Percentiles rank a stretch among this genome's conserved stretches.
Conservation (phyloP, 441 rosid species). For the Populus hybrid region DNA sequence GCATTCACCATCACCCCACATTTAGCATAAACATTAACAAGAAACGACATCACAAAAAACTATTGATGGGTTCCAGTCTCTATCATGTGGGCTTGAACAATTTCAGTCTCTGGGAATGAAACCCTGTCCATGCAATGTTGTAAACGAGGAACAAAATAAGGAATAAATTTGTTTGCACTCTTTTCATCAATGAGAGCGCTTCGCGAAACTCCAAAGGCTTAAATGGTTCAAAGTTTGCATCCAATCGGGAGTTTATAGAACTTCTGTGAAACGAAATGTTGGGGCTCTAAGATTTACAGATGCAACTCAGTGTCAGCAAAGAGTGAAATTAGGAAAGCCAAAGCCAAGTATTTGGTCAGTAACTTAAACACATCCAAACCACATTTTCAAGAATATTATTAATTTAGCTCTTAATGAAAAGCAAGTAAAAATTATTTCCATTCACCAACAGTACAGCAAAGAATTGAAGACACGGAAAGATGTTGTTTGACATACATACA, state of each 20-base stretch:
- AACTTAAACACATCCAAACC: too few species aligned
- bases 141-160: slow-evolving; percentile 40
- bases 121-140: slow-evolving; percentile 42
- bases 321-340: background rate
- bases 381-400: too few species aligned
- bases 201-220: slow-evolving; percentile 30
- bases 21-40: slow-evolving; percentile 48
- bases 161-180: slow-evolving; percentile 21
- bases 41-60: slow-evolving; percentile 34
- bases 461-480: too few species aligned
- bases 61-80: slow-evolving; percentile 39
- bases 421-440: too few species aligned
- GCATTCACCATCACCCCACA: slow-evolving; percentile 41
- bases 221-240: slow-evolving; percentile 22
- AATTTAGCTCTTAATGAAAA: too few species aligned
- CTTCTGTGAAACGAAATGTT: slow-evolving; percentile 30
- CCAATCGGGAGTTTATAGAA: slow-evolving; percentile 21
- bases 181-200: slow-evolving; percentile 32
- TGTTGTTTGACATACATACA: too few species aligned
- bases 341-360: too few species aligned
- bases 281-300: slow-evolving; percentile 26
- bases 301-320: slow-evolving; percentile 9
- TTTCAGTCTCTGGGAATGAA: slow-evolving; percentile 29
- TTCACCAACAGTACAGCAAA: too few species aligned
- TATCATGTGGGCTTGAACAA: slow-evolving; percentile 45